phyloP scores from a whole-genome alignment of 495 filamentous ascomycete genomes.

The Podospora pseudoanserina region DNA sequence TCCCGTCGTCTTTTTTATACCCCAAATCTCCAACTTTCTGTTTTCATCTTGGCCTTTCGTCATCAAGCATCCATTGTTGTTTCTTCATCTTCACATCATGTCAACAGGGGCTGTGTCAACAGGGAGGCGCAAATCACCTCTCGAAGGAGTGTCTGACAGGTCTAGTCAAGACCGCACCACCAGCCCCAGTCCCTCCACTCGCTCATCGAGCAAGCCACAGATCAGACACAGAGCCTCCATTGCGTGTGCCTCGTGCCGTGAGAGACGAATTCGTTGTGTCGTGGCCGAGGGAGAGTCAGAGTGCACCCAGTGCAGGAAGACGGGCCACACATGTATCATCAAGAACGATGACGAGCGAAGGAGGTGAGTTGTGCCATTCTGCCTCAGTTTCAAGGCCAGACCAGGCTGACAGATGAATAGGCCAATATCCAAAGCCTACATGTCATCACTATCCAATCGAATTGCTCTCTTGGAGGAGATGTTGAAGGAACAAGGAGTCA shows the following conservation, averaged over 20 bases:
- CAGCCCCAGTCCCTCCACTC: conserved; percentile 22
- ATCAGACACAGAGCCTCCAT: conserved; percentile 40
- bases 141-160: conserved; percentile 29
- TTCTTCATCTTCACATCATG: conserved; percentile 4
- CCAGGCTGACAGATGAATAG: conserved; percentile 27
- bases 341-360: conserved; percentile 55
- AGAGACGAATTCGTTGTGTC: conserved; percentile 55
- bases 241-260: conserved; percentile 44
- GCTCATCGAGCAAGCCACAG: conserved; percentile 32
- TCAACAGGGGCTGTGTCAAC: conserved; percentile 9
- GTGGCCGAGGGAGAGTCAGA: conserved; percentile 48
- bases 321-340: conserved; percentile 50
- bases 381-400: not conserved
- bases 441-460: conserved; percentile 51
- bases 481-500: conserved; percentile 47
- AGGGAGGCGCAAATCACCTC: conserved; percentile 26
- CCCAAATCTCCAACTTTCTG: conserved; percentile 6
- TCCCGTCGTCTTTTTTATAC: not conserved
- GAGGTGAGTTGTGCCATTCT: conserved; percentile 29
- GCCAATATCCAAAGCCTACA: conserved; percentile 55
- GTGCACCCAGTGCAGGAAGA: conserved; percentile 52
- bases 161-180: conserved; percentile 30
- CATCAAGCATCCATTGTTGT: conserved; percentile 4
- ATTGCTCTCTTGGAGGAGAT: conserved; percentile 49
- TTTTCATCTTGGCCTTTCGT: not conserved